Evolutionary conservation across 352 stramenopile species (phyloP).

Genomic region (Phytopythium boreale): DNA sequence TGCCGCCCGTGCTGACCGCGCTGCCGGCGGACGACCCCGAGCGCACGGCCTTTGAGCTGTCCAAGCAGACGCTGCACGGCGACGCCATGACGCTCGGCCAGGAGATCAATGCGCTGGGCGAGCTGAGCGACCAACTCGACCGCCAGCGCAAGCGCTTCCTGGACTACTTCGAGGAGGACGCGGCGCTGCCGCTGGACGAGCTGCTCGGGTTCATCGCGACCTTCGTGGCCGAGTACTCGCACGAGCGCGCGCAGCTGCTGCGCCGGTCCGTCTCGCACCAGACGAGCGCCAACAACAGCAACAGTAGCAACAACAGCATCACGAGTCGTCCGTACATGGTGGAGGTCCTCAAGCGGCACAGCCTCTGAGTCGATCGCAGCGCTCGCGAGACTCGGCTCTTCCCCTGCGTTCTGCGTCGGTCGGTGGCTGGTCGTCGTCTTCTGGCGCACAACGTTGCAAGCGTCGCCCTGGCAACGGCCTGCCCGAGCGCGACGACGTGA

Average conservation of each 20-base stretch:
- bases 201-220: conserved; percentile 55
- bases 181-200: conserved; percentile 59
- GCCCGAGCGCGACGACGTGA: background rate
- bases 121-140: conserved; percentile 44
- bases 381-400: too few relatives aligned
- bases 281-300: background rate
- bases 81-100: conserved; percentile 62
- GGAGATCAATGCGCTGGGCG: conserved; percentile 45
- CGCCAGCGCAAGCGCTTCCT: conserved; percentile 65
- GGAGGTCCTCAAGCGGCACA: conserved; percentile 4
- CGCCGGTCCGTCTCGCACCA: conserved; percentile 4
- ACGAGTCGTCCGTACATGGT: conserved; percentile 1
- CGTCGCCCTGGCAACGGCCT: background rate
- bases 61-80: conserved; percentile 37
- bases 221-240: conserved; percentile 60
- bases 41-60: conserved; percentile 17
- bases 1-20: conserved; percentile 11
- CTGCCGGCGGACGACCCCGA: conserved; percentile 28
- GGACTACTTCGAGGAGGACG: conserved; percentile 77
- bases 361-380: conserved; percentile 4
- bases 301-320: background rate
- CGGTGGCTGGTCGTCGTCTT: too few relatives aligned
- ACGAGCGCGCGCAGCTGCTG: conserved; percentile 47
- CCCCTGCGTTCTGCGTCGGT: too few relatives aligned
- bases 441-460: too few relatives aligned